Evolutionary conservation across 345 rosid genomes (phyloP).

Genomic region (Dimocarpus longan): DNA sequence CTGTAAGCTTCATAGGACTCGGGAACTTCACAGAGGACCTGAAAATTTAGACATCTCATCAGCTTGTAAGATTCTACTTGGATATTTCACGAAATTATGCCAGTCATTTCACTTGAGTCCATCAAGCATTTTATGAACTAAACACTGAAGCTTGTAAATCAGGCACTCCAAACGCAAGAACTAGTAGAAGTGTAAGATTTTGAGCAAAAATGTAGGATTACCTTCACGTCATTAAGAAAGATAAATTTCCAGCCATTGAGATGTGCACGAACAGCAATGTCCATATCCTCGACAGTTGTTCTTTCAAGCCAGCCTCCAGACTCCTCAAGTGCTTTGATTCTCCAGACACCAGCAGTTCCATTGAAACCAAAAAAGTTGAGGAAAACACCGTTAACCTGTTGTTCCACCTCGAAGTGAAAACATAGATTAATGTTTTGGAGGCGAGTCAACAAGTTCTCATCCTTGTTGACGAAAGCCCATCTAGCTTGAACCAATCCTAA

Average conservation of each 20-base stretch:
- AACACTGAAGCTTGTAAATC: neutral
- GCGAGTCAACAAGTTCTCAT: constrained; percentile 83
- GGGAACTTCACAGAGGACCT: constrained; percentile 91
- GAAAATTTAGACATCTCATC: constrained; percentile 16
- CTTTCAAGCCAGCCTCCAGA: constrained; percentile 96
- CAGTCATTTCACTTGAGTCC: constrained; percentile 1
- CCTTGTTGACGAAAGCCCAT: constrained; percentile 85
- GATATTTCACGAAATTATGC: constrained; percentile 1
- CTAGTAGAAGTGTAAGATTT: neutral
- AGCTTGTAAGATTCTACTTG: constrained; percentile 7
- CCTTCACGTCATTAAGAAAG: constrained; percentile 83
- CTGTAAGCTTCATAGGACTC: constrained; percentile 89
- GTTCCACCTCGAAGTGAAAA: constrained; percentile 86
- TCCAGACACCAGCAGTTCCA: constrained; percentile 94
- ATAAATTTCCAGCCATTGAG: constrained; percentile 89
- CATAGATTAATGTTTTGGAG: constrained; percentile 83
- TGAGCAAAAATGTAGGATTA: constrained; percentile 17
- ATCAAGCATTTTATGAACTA: neutral
- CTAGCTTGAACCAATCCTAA: constrained; percentile 80
- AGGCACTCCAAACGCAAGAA: neutral
- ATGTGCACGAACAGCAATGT: constrained; percentile 88
- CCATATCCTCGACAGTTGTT: constrained; percentile 89
- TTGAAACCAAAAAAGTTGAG: constrained; percentile 89
- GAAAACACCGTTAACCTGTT: constrained; percentile 76
- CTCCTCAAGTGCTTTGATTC: constrained; percentile 82